Evolutionary conservation across 2,329 filamentous ascomycete species (phyloP).

Genomic region (Claviceps paspali): DNA sequence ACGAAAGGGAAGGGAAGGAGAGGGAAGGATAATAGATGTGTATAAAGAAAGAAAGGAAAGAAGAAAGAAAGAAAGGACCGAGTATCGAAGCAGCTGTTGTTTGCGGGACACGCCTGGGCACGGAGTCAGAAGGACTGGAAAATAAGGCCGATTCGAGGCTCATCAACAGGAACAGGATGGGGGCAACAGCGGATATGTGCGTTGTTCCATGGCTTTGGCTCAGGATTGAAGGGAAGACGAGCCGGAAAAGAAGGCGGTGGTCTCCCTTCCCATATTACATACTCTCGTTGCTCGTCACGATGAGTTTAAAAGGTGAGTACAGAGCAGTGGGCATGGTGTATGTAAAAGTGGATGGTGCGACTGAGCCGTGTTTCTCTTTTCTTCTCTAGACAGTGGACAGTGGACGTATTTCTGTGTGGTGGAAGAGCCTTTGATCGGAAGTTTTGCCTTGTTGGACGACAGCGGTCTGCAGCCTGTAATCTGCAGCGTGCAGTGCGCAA

Average conservation of each 20-base stretch:
- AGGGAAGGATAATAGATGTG: too few species aligned
- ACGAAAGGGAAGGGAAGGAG: too few species aligned
- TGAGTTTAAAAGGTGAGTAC: background rate
- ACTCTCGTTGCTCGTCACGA: slow-evolving; percentile 5
- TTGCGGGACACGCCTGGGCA: background rate
- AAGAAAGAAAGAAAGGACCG: background rate
- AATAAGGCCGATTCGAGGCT: slow-evolving; percentile 1
- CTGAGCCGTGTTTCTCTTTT: slow-evolving; percentile 2
- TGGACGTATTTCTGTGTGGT: background rate
- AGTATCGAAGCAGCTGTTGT: background rate
- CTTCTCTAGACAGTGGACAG: background rate
- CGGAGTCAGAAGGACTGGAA: background rate
- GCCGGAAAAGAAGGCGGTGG: slow-evolving; percentile 2
- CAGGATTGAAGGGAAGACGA: slow-evolving; percentile 2
- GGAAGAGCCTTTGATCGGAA: too few species aligned
- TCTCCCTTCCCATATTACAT: slow-evolving; percentile 5
- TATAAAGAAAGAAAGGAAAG: background rate
- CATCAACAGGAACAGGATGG: slow-evolving; percentile 2
- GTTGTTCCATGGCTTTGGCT: slow-evolving; percentile 6
- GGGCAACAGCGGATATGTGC: slow-evolving; percentile 1
- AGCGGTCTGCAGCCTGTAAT: background rate
- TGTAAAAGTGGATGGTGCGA: background rate
- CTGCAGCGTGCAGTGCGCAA: background rate
- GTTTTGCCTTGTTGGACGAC: too few species aligned
- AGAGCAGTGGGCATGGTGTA: background rate